Evolutionary conservation across 1,284 basidiomycete genomes (phyloP), one percentile per base, ranked within the genome.

Genomic region (Papiliotrema flavescens): DNA sequence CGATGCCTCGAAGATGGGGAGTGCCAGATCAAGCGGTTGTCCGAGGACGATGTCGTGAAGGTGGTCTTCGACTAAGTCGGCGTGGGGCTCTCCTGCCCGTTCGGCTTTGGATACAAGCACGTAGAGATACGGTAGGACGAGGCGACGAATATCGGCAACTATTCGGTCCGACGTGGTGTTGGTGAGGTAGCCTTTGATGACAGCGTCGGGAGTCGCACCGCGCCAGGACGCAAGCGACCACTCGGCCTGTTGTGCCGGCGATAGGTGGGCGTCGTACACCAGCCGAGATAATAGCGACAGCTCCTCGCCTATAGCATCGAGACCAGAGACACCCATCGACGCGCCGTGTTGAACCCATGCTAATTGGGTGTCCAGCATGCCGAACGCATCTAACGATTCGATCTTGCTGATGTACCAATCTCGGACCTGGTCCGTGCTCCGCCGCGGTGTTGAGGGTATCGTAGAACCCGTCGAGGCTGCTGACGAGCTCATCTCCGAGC

Each of bases 61-160:
- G 7, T 89, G 76, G 43, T 64, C 59, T 39, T 71, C 63, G 36
- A 75, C 61, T 23, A 92, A 78, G 3, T 72, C 73, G 4, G 85
- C 80, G 68, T 91, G 86, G 0, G 89, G 82, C 6, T 76, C 73
- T 15, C 89, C 89, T 23, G 82, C 77, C 32, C 92, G 85, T 72
- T 95, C 92, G 47, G 85, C 84, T 24, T 88, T 85, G 17, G 88
- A 83, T 74, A 95, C 90, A 20, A 95, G 80, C 20, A 95, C 90
- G 63, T 87, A 93, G 1, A 96, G 82, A 70, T 94, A 97, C 1
- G 93, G 93, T 75, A 92, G 81, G 52, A 92, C 88, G 26, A 95
- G 84, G 28, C 80, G 81, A 23, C 81, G 79, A 49, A 96, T 86
- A 63, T 92, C 86, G 45, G 74, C 74, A 1, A 85, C 82, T n/a